Conservation (phyloP, 768 basidiomycete genomes). For the Termitomyces sp. region DNA sequence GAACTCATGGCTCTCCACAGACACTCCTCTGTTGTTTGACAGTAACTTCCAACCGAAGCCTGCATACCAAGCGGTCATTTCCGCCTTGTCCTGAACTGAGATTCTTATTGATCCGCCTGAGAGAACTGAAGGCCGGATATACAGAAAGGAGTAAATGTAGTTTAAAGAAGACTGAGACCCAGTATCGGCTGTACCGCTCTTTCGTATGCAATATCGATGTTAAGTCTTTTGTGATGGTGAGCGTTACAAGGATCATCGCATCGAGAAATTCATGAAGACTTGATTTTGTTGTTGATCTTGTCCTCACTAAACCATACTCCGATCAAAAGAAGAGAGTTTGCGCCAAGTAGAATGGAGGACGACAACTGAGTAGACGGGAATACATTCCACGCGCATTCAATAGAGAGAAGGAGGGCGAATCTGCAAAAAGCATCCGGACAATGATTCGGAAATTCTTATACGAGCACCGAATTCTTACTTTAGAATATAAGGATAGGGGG, state of each 20-base stretch:
- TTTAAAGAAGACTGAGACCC: not conserved
- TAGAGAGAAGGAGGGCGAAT: constrained; percentile 47
- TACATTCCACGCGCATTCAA: constrained; percentile 87
- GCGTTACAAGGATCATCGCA: not conserved
- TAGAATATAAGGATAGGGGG: constrained; percentile 52
- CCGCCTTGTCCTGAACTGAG: constrained; percentile 3
- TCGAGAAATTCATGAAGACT: constrained; percentile 1
- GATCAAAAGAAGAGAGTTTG: constrained; percentile 21
- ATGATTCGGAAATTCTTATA: constrained; percentile 3
- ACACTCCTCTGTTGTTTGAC: constrained; percentile 22
- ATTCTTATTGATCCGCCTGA: not conserved
- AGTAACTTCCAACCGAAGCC: constrained; percentile 22
- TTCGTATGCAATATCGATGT: not conserved
- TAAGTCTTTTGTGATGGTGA: not conserved
- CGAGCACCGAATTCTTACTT: constrained; percentile 42
- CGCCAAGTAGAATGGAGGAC: constrained; percentile 21
- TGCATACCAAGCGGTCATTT: constrained; percentile 21
- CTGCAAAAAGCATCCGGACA: constrained; percentile 31
- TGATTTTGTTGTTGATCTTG: constrained; percentile 7
- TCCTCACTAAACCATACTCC: constrained; percentile 28
- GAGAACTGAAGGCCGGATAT: not conserved
- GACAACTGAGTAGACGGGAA: constrained; percentile 69
- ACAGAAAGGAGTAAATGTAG: not conserved
- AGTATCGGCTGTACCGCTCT: not conserved
- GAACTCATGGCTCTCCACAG: constrained; percentile 23